Conservation (phyloP, 2,329 filamentous ascomycete genomes). For the Aureobasidium melanogenum region DNA sequence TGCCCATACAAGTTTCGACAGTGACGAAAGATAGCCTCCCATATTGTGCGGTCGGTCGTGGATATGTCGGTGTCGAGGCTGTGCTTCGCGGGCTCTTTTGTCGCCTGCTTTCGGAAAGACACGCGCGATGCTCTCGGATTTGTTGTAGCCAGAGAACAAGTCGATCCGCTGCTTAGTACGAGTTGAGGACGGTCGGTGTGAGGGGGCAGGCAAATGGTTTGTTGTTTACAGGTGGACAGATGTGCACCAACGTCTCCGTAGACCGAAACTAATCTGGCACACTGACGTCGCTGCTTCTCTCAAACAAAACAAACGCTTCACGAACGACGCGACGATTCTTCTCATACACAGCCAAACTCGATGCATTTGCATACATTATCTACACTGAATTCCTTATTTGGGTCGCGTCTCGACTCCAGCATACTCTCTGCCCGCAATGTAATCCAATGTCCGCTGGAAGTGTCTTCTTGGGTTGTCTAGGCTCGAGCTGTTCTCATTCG, state of each 20-base stretch:
- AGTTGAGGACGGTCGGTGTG: not conserved
- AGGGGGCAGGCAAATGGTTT: not conserved
- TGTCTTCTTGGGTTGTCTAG: slow-evolving; percentile 88
- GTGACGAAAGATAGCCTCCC: slow-evolving; percentile 48
- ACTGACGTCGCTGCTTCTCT: not conserved
- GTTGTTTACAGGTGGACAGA: slow-evolving; percentile 1
- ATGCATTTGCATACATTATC: slow-evolving; percentile 1
- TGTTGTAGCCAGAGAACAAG: not conserved
- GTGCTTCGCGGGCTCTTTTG: not conserved
- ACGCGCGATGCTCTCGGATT: not conserved
- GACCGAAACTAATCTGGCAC: not conserved
- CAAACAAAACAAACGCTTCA: slow-evolving; percentile 8
- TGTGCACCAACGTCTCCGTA: not conserved
- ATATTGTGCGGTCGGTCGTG: slow-evolving; percentile 28
- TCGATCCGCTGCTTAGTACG: not conserved
- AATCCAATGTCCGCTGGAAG: slow-evolving; percentile 89
- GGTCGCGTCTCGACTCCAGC: slow-evolving; percentile 75
- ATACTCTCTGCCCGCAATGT: slow-evolving; percentile 84
- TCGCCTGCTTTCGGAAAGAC: not conserved
- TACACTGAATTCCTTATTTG: slow-evolving; percentile 26
- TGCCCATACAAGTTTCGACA: slow-evolving; percentile 68
- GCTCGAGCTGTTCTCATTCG: slow-evolving; percentile 71
- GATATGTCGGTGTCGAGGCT: not conserved
- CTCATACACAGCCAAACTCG: not conserved
- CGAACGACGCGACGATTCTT: not conserved